Percentiles rank a stretch among this genome's conserved stretches.
phyloP scores from a whole-genome alignment of 1,284 basidiomycete species.

The Rhodotorula sp. region DNA sequence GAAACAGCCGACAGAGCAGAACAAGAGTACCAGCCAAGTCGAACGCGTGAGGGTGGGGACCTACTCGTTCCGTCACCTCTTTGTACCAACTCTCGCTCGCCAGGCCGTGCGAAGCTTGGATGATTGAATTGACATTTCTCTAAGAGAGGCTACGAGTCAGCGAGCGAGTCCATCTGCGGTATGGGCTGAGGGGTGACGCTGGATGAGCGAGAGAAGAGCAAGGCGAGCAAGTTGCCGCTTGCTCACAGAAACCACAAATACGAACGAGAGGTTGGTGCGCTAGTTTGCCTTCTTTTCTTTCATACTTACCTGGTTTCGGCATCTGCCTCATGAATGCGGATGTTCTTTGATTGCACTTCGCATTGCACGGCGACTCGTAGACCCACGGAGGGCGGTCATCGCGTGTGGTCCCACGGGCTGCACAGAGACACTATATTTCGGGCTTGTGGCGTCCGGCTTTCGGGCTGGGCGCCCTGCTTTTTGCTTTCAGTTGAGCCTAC shows the following conservation, averaged over 20 bases:
- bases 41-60: too few species aligned
- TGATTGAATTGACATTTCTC: too few species aligned
- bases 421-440: slow-evolving; percentile 20
- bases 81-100: too few species aligned
- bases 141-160: too few species aligned
- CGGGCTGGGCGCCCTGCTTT: background rate
- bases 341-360: slow-evolving; percentile 13
- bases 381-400: slow-evolving; percentile 17
- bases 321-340: slow-evolving; percentile 16
- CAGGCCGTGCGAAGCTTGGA: too few species aligned
- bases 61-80: too few species aligned
- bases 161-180: too few species aligned
- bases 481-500: background rate
- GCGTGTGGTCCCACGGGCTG: slow-evolving; percentile 7
- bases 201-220: too few species aligned
- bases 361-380: slow-evolving; percentile 29
- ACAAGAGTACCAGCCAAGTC: too few species aligned
- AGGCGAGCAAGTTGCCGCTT: background rate
- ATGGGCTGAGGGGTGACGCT: too few species aligned
- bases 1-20: too few species aligned
- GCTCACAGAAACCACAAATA: background rate
- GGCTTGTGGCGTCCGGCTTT: slow-evolving; percentile 6
- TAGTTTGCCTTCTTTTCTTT: background rate
- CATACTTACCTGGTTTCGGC: slow-evolving; percentile 28
- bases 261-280: too few species aligned